These are phyloP conservation scores for Sisymbrium irio DNA, from an alignment of 345 rosid species.

Conservation along the genomic window DNA sequence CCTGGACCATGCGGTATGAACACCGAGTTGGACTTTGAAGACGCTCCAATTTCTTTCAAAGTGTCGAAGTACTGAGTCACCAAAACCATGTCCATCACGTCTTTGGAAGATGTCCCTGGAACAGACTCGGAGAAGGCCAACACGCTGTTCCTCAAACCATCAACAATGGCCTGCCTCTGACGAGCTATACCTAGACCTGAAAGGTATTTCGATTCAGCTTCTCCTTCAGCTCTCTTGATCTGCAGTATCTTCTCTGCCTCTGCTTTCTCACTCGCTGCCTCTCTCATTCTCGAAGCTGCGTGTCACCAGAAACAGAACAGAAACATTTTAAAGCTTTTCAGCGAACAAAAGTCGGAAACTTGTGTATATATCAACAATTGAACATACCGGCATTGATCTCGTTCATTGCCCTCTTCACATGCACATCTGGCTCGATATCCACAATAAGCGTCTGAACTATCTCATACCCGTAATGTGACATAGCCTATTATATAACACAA, in stretches of 20 bases:
- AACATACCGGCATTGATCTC: constrained; percentile 67
- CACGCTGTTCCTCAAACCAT: constrained; percentile 66
- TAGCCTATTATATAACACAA: constrained; percentile 47
- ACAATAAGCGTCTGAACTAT: constrained; percentile 79
- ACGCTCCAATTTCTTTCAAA: constrained; percentile 68
- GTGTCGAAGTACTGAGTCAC: constrained; percentile 80
- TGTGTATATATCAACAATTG: not conserved
- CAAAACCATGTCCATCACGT: constrained; percentile 79
- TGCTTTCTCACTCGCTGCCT: constrained; percentile 61
- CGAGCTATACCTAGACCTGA: constrained; percentile 60
- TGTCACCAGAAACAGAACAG: not conserved
- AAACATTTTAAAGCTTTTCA: not conserved
- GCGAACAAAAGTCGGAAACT: not conserved
- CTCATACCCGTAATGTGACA: constrained; percentile 76
- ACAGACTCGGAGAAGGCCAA: constrained; percentile 63
- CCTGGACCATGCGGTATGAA: constrained; percentile 82
- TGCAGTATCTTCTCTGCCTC: constrained; percentile 70
- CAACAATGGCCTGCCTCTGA: constrained; percentile 71
- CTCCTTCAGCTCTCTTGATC: constrained; percentile 69
- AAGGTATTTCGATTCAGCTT: constrained; percentile 64
- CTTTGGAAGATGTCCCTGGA: constrained; percentile 68
- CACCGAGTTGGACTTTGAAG: constrained; percentile 59
- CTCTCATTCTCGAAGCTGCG: constrained; percentile 58
- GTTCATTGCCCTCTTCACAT: constrained; percentile 77
- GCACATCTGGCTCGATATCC: constrained; percentile 74